Evolutionary conservation across 2,329 filamentous ascomycete species (phyloP), one percentile per base, ranked within the genome.

Genomic region (Xylaria sp.): DNA sequence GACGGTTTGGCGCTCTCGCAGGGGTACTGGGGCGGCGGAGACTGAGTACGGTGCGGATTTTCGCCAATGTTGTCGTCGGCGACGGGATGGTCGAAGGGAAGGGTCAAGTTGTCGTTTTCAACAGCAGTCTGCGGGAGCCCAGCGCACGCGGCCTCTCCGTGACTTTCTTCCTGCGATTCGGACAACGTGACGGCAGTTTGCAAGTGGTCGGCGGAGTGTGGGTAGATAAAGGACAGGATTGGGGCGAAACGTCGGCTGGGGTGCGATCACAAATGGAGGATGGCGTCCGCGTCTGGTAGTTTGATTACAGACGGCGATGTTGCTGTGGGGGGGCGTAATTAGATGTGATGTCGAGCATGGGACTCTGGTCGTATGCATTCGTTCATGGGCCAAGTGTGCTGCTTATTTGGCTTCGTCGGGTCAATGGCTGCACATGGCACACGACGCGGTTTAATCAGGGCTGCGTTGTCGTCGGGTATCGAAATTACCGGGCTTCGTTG

Each of bases 21-120:
- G 70, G 80, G 80, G 73, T 87, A 87, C 70, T 80, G 80, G 55
- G 84, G 84, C 65, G 84, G 84, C 55, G 83, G 83, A 59, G 80
- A 81, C 63, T 76, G 78, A 63, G 75, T 74, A 63, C 73, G 71
- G 60, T 61, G 72, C 65, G 69, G 67, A 63, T 67, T 67, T 64
- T 72, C 57, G 57, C 61, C 57, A 8, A 34, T n/a, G 30, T 51
- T 48, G 57, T 55, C 44, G 54, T 51, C 39, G 30, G 54, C n/a
- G 35, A 69, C 67, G 68, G 65, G 66, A 57, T 72, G 66, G 23
- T 30, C 23, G 52, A 68, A 67, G 49, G 46, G 19, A 13, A 59
- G 49, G 8, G 49, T 34, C 4, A 16, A 37, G 55, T 58, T 58
- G 49, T 55, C 55, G 57, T 55, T 54, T 63, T 66, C 62, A 51